phyloP scores from a whole-genome alignment of 2,329 filamentous ascomycete genomes.

The Fusarium aywerte region DNA sequence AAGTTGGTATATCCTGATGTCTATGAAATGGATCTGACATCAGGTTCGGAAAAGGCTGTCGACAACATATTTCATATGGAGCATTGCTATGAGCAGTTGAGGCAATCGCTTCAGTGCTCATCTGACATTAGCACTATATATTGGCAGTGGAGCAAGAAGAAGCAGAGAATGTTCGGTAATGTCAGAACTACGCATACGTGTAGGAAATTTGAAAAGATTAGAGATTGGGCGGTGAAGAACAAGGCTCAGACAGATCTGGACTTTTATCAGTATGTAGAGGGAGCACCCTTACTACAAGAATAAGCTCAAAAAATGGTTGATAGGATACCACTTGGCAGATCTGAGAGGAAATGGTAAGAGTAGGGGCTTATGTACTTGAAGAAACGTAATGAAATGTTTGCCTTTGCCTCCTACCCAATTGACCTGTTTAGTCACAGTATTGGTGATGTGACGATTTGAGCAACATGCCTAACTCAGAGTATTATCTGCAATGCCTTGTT shows the following conservation, averaged over 20 bases:
- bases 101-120: slow-evolving; percentile 10
- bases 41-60: slow-evolving; percentile 3
- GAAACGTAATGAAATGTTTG: too few species aligned
- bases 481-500: too few species aligned
- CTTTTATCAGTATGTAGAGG: not conserved
- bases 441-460: too few species aligned
- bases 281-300: slow-evolving; percentile 1
- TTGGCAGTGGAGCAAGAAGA: slow-evolving; percentile 16
- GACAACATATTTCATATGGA: slow-evolving; percentile 17
- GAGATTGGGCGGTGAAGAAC: slow-evolving; percentile 8
- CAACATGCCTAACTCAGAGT: too few species aligned
- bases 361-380: too few species aligned
- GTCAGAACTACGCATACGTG: slow-evolving; percentile 11
- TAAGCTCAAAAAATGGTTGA: not conserved
- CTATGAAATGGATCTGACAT: slow-evolving; percentile 4
- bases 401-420: too few species aligned
- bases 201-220: slow-evolving; percentile 11
- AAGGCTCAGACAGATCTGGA: slow-evolving; percentile 12
- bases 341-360: too few species aligned
- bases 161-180: slow-evolving; percentile 10
- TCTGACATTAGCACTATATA: slow-evolving; percentile 6
- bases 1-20: slow-evolving; percentile 7
- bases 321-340: not conserved
- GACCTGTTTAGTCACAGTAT: too few species aligned
- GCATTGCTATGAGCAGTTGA: slow-evolving; percentile 12